Conservation (phyloP, 306 rosid genomes). For the Lathyrus oleraceus region DNA sequence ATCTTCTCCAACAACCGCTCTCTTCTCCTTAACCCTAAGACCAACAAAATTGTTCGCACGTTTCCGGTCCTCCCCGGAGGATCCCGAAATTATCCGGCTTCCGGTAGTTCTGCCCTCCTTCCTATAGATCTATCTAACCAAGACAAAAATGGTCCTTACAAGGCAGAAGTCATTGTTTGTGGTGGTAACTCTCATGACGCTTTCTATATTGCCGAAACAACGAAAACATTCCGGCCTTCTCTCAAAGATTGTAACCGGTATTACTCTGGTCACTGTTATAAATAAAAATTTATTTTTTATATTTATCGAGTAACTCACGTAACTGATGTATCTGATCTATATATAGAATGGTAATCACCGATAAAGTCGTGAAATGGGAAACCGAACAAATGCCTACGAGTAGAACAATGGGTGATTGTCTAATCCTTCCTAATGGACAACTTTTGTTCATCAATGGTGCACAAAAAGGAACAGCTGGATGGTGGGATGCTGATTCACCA, state of each 20-base stretch:
- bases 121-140: constrained; percentile 50
- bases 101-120: constrained; percentile 73
- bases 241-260: constrained; percentile 58
- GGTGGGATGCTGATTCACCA: constrained; percentile 74
- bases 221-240: constrained; percentile 42
- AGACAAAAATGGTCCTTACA: background rate
- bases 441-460: constrained; percentile 80
- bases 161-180: constrained; percentile 68
- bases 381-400: constrained; percentile 67
- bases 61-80: constrained; percentile 61
- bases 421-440: constrained; percentile 69
- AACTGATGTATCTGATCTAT: too few species aligned
- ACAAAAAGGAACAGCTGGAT: constrained; percentile 63
- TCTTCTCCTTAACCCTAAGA: constrained; percentile 52
- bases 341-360: constrained; percentile 45
- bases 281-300: too few species aligned
- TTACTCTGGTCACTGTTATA: too few species aligned
- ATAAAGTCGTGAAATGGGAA: constrained; percentile 50
- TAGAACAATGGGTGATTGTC: constrained; percentile 75
- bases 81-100: constrained; percentile 84
- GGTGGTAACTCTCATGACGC: constrained; percentile 67
- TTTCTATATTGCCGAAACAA: constrained; percentile 44
- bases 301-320: too few species aligned
- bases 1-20: constrained; percentile 83
- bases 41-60: constrained; percentile 48